These are phyloP conservation scores for Waltergamsia citrina DNA, from an alignment of 2,329 filamentous ascomycete species.

Conservation along the genomic window DNA sequence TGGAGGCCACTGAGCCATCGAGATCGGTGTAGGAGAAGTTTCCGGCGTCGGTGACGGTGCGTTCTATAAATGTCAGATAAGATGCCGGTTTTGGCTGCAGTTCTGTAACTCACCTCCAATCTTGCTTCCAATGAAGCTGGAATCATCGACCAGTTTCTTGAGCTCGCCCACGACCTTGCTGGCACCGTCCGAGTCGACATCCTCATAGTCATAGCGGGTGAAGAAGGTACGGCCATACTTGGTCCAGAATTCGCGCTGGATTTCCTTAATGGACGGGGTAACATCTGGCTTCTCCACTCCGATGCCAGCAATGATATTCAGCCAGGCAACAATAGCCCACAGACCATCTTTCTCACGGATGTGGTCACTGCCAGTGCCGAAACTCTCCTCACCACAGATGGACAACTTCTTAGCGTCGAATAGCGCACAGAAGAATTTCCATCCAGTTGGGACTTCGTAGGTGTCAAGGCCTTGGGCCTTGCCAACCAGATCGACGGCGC, in stretches of 20 bases:
- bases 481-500: slow-evolving; percentile 89
- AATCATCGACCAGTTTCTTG: slow-evolving; percentile 64
- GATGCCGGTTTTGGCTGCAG: not conserved
- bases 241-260: slow-evolving; percentile 95
- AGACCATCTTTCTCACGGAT: slow-evolving; percentile 98
- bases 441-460: slow-evolving; percentile 97
- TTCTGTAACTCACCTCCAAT: slow-evolving; percentile 52
- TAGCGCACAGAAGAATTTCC: slow-evolving; percentile 98
- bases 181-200: slow-evolving; percentile 83
- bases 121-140: slow-evolving; percentile 70
- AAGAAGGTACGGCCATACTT: slow-evolving; percentile 97
- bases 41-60: slow-evolving; percentile 80
- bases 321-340: slow-evolving; percentile 94
- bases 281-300: slow-evolving; percentile 71
- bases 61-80: slow-evolving; percentile 29
- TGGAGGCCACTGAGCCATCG: slow-evolving; percentile 90
- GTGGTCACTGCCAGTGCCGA: slow-evolving; percentile 96
- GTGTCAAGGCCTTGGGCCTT: slow-evolving; percentile 84
- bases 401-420: slow-evolving; percentile 94
- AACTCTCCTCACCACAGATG: slow-evolving; percentile 97
- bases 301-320: slow-evolving; percentile 96
- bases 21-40: slow-evolving; percentile 98
- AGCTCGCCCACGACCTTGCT: slow-evolving; percentile 82
- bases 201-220: slow-evolving; percentile 97
- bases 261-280: slow-evolving; percentile 87